Evolutionary conservation across 2,329 filamentous ascomycete species (phyloP).

Genomic region (Fusarium sp.): DNA sequence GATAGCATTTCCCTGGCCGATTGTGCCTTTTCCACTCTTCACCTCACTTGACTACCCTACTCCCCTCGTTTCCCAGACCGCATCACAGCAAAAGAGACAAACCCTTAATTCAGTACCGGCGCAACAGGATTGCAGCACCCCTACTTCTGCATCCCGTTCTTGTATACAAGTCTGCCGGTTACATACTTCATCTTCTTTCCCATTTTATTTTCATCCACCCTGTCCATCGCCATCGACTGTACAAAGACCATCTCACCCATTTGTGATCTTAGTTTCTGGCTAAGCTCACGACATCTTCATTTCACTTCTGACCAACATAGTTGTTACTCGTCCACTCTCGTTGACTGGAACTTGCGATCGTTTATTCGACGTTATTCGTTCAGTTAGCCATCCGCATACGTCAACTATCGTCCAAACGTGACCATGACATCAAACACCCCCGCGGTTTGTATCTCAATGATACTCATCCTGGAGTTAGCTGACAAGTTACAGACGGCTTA

Average conservation of each 20-base stretch:
- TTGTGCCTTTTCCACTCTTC: not conserved
- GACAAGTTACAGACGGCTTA: conserved; percentile 42
- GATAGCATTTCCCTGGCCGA: conserved; percentile 8
- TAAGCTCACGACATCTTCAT: not conserved
- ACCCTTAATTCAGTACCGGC: conserved; percentile 28
- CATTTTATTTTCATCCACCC: not conserved
- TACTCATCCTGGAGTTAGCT: not conserved
- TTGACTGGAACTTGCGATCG: not conserved
- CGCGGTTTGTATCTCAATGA: conserved; percentile 25
- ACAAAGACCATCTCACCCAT: not conserved
- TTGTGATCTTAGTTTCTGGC: not conserved
- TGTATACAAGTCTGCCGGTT: not conserved
- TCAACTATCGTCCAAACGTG: conserved; percentile 5
- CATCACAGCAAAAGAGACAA: conserved; percentile 19
- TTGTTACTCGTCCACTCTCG: not conserved
- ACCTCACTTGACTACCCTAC: conserved; percentile 13
- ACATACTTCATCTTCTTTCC: not conserved
- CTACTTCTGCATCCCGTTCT: conserved; percentile 13
- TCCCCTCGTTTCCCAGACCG: conserved; percentile 29
- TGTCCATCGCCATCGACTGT: not conserved
- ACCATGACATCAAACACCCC: conserved; percentile 33
- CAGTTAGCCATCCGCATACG: not conserved
- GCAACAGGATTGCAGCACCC: conserved; percentile 29
- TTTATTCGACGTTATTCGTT: conserved; percentile 1
- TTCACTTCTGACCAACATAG: not conserved